A percentile compares a stretch with the other conserved stretches of the same genome.
Evolutionary conservation across 257 asterid genomes (phyloP).

Genomic region (Leonotis leonurus): DNA sequence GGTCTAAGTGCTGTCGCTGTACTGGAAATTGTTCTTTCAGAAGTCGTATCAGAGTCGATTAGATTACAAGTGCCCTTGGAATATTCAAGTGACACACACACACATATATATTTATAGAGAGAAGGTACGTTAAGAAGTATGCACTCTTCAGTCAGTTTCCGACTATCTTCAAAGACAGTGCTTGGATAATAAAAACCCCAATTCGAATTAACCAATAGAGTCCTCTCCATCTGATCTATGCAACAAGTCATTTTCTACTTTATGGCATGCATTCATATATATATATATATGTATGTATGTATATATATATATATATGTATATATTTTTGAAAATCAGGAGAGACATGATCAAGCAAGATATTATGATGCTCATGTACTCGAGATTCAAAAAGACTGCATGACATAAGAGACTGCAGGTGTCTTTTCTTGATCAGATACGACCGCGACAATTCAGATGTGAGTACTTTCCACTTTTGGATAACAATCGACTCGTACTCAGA

Average conservation of each 20-base stretch:
- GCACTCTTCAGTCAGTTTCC: conserved; percentile 1
- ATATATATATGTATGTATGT: too few relatives aligned
- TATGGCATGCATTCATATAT: too few relatives aligned
- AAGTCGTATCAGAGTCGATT: too few relatives aligned
- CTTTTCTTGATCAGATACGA: conserved; percentile 60
- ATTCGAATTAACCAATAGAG: too few relatives aligned
- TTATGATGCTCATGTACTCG: conserved; percentile 56
- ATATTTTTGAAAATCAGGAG: conserved; percentile 41
- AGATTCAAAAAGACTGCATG: conserved; percentile 69
- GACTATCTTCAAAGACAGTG: neutral
- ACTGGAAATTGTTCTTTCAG: neutral
- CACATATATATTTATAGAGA: too few relatives aligned
- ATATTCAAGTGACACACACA: neutral
- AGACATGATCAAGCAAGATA: conserved; percentile 60
- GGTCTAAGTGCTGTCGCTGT: neutral
- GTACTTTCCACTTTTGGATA: neutral
- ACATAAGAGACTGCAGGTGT: conserved; percentile 88
- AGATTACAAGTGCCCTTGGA: neutral
- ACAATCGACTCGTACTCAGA: neutral
- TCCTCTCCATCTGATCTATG: too few relatives aligned
- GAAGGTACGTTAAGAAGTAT: neutral
- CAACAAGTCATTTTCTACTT: neutral
- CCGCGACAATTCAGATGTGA: conserved; percentile 57
- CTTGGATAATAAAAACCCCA: neutral
- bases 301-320: too few relatives aligned